Conservation (phyloP, 179 eudicot genomes). For the Carnegiea gigantea region DNA sequence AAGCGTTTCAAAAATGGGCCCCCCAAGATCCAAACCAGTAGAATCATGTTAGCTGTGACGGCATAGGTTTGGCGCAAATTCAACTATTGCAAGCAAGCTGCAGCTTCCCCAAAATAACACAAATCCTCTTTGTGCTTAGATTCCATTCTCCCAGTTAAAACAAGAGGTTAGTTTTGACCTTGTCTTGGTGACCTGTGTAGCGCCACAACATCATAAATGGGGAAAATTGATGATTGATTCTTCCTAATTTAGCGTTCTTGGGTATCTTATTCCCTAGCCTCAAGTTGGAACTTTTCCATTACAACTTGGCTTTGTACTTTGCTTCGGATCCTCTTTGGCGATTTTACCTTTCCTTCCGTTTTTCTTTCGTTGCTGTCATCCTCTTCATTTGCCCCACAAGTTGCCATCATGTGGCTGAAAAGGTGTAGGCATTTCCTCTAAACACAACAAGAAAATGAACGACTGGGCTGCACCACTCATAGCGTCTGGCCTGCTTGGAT, state of each 20-base stretch:
- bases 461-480: constrained; percentile 78
- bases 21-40: neutral
- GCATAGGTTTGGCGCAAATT: neutral
- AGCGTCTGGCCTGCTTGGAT: constrained; percentile 69
- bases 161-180: no score
- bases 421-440: neutral
- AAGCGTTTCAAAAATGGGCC: constrained; percentile 19
- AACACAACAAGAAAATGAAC: constrained; percentile 38
- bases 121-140: neutral
- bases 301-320: constrained; percentile 4
- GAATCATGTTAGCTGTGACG: constrained; percentile 13
- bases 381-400: neutral
- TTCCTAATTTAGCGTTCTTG: constrained; percentile 21
- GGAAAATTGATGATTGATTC: neutral
- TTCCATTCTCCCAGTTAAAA: no score
- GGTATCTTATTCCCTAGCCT: constrained; percentile 27
- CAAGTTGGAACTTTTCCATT: constrained; percentile 11
- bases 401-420: neutral
- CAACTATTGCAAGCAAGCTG: constrained; percentile 11
- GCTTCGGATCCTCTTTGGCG: constrained; percentile 10
- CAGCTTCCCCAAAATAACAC: neutral
- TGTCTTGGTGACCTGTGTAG: no score
- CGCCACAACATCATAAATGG: no score
- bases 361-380: neutral
- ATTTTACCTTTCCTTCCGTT: constrained; percentile 10